Conservation (phyloP, 129 eudicot species). For the Centrapalus pauciflorus region DNA sequence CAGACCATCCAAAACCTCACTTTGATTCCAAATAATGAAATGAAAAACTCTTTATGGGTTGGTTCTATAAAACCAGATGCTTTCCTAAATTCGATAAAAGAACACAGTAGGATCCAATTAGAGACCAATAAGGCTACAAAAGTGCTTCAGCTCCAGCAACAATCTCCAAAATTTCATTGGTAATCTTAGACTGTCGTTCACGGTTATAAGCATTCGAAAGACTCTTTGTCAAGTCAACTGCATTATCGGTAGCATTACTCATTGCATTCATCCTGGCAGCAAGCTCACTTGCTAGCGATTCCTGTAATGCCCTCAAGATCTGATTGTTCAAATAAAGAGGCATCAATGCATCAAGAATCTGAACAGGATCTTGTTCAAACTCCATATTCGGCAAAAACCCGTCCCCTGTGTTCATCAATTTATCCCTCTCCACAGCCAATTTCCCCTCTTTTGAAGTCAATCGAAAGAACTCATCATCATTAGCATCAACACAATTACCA, state of each 20-base stretch:
- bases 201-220: conserved; percentile 62
- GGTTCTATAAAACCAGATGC: neutral
- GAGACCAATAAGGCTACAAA: conserved; percentile 19
- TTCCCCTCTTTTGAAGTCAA: conserved; percentile 67
- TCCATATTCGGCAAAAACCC: conserved; percentile 51
- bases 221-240: conserved; percentile 49
- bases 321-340: conserved; percentile 83
- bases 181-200: conserved; percentile 72
- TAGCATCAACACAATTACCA: conserved; percentile 60
- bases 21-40: neutral
- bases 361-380: conserved; percentile 87
- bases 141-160: conserved; percentile 75
- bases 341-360: conserved; percentile 91
- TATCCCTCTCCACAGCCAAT: conserved; percentile 62
- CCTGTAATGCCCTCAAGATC: conserved; percentile 90
- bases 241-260: conserved; percentile 83
- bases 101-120: neutral
- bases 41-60: neutral
- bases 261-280: conserved; percentile 89
- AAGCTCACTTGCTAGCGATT: conserved; percentile 80
- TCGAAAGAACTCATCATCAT: conserved; percentile 73
- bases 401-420: conserved; percentile 11
- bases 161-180: conserved; percentile 70
- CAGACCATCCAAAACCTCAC: conserved; percentile 8
- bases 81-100: conserved; percentile 3